phyloP scores from a whole-genome alignment of 352 stramenopile species.

The Phytophthora pistaciae region DNA sequence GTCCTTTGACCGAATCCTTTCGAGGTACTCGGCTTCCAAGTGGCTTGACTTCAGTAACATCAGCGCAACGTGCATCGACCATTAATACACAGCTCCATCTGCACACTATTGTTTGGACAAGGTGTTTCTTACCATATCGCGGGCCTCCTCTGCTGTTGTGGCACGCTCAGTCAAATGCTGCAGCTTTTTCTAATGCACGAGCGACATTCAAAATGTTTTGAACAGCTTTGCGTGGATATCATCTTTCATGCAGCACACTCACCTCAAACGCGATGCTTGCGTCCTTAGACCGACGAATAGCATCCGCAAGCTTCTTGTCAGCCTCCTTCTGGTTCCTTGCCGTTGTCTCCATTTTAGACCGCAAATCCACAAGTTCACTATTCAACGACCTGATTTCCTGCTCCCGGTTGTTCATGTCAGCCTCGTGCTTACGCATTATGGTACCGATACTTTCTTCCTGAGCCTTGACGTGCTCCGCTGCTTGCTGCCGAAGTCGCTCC shows the following conservation, averaged over 20 bases:
- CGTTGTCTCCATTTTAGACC: constrained; percentile 61
- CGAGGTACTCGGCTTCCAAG: constrained; percentile 56
- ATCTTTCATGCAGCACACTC: background rate
- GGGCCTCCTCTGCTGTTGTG: constrained; percentile 62
- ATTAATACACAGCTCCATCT: background rate
- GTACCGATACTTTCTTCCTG: constrained; percentile 51
- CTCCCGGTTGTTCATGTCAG: constrained; percentile 54
- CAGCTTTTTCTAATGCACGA: constrained; percentile 49
- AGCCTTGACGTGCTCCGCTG: constrained; percentile 55
- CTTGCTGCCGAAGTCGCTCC: constrained; percentile 59
- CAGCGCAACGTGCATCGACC: background rate
- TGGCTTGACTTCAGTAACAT: constrained; percentile 40
- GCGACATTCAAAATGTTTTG: background rate
- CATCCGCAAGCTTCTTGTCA: constrained; percentile 58
- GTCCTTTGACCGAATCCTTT: constrained; percentile 59
- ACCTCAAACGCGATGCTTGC: constrained; percentile 58
- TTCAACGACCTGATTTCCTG: constrained; percentile 61
- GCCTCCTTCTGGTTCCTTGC: constrained; percentile 59
- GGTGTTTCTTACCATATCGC: constrained; percentile 49
- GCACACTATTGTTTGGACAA: background rate
- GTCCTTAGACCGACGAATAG: constrained; percentile 48
- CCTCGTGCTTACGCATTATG: constrained; percentile 45
- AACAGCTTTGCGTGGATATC: background rate
- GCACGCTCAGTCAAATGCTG: constrained; percentile 56
- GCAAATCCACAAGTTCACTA: constrained; percentile 57